phyloP scores from a whole-genome alignment of 2,329 filamentous ascomycete species.

The Phyllosticta citrichinensis region DNA sequence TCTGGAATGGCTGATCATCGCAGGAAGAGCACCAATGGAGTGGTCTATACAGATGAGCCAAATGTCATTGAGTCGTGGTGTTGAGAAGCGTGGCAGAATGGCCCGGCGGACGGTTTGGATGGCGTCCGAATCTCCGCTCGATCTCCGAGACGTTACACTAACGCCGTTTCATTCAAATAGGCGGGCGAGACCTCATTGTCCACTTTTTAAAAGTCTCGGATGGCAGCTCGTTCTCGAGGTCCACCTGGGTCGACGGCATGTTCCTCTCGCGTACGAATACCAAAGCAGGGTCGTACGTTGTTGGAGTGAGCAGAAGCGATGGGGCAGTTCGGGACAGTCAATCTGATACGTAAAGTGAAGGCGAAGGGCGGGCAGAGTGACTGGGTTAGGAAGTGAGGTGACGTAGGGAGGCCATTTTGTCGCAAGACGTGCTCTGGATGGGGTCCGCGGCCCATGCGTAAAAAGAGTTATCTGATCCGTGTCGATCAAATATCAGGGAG shows the following conservation, averaged over 20 bases:
- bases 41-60: neutral
- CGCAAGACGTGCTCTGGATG: neutral
- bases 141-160: neutral
- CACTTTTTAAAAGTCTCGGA: neutral
- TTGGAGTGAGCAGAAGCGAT: neutral
- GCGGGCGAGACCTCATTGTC: neutral
- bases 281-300: neutral
- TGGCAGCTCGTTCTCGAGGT: neutral
- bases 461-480: neutral
- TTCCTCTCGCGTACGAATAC: neutral
- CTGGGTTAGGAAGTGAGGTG: neutral
- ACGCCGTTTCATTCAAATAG: neutral
- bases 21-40: neutral
- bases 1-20: neutral
- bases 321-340: neutral
- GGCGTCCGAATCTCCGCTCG: neutral
- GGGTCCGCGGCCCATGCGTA: neutral
- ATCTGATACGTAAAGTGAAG: neutral
- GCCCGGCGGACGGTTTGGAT: neutral
- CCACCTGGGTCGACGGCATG: neutral
- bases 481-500: neutral
- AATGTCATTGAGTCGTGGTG: neutral
- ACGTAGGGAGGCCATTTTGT: neutral
- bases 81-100: neutral
- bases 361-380: neutral